These are phyloP conservation scores for Biscogniauxia sp. DNA, from an alignment of 2,329 filamentous ascomycete genomes.

Conservation along the genomic window DNA sequence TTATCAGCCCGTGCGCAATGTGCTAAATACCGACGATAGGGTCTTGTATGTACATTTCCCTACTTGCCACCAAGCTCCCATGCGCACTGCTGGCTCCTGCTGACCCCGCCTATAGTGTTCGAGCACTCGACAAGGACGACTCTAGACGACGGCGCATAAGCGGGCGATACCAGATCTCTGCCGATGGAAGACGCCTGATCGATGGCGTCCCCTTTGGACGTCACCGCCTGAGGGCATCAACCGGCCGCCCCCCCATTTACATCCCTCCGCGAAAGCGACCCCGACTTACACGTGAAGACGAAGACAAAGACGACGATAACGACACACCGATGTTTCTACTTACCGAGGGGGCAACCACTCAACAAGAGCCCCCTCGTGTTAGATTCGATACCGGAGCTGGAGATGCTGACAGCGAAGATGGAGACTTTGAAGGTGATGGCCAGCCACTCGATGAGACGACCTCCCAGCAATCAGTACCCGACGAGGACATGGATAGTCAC, in stretches of 20 bases:
- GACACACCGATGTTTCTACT: not conserved
- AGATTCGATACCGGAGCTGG: constrained; percentile 6
- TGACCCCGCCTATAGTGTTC: constrained; percentile 58
- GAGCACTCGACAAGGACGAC: constrained; percentile 73
- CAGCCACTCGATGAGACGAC: not conserved
- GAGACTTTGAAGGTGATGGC: constrained; percentile 2
- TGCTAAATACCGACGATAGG: constrained; percentile 81
- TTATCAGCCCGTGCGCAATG: constrained; percentile 67
- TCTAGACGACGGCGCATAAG: constrained; percentile 68
- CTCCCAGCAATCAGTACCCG: no score
- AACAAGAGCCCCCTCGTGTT: constrained; percentile 3
- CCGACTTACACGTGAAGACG: constrained; percentile 44
- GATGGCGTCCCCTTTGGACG: constrained; percentile 85
- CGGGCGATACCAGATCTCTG: constrained; percentile 77
- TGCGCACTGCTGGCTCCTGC: not conserved
- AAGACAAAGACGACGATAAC: constrained; percentile 31
- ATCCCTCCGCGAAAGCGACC: constrained; percentile 74
- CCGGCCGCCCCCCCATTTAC: constrained; percentile 62
- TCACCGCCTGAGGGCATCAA: constrained; percentile 59
- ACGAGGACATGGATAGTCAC: no score
- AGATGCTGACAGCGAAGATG: not conserved
- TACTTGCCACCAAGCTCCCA: not conserved
- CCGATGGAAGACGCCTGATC: constrained; percentile 74
- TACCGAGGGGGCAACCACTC: not conserved
- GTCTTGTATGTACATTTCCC: constrained; percentile 63